Base-by-base conservation (phyloP, 2,329 filamentous ascomycete species). In the Tolypocladium amazonense region DNA sequence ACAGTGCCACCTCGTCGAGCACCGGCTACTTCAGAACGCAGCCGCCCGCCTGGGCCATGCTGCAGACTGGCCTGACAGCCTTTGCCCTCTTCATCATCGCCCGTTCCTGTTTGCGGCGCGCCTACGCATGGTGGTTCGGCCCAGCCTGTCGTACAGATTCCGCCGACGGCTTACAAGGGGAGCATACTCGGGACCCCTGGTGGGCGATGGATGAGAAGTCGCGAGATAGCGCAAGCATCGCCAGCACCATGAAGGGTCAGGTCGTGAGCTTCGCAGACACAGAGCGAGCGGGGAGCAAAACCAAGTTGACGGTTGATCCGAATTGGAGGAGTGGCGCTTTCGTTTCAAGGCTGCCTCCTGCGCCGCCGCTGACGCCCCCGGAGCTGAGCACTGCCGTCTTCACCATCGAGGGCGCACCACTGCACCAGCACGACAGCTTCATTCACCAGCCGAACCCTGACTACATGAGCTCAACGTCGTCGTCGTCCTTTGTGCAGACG, bases 361-460 rank as follows among this genome's bases (percentile, higher is more conserved):
- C 79, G 53, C 76, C 77, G 59, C 79, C 80, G 59, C 68, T 82
- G 65, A 82, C 78, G 52, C 76, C 80, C 14, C 77, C 79, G 9
- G 73, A 75, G 61, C 68, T 78, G 57, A 77, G 76, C 59, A 69
- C 72, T 56, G 70, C 71, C 50, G 67, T 74, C 59, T 80, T 78
- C 64, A 72, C 73, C 15, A 75, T 81, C 61, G 71, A 80, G 20
- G 38, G 58, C 41, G 73, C 76, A 18, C 66, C 64, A 43, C 66
- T 67, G 20, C 68, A 68, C 52, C 61, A 64, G 33, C 66, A 67
- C 37, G 70, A 73, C 61, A 73, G 68, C 60, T 74, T 74, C 62
- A 77, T 81, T 61, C 74, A 79, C 62, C 79, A 80, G 62, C 75
- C 77, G 2, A 79, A 81, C 62, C 79, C 79, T 0, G 78, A 81